These are phyloP conservation scores for Candida bentonensis DNA, from an alignment of 805 yeast species.

Conservation along the genomic window DNA sequence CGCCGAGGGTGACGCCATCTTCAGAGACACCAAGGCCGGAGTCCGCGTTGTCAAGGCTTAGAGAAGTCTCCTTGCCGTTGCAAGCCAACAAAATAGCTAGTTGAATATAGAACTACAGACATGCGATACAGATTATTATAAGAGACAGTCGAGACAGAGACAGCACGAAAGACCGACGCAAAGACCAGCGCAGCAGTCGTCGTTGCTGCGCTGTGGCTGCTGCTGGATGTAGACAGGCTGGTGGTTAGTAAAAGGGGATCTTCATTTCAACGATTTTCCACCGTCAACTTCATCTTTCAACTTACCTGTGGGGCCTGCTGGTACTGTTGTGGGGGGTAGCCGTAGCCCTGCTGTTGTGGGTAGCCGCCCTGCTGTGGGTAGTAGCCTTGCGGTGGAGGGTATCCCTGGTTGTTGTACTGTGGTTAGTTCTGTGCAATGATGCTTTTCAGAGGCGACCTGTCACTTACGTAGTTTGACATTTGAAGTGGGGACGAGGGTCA, in stretches of 20 bases:
- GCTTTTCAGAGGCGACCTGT: background rate
- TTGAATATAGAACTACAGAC: constrained; percentile 5
- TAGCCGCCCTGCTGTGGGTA: background rate
- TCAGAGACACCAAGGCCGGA: constrained; percentile 35
- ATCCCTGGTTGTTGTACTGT: background rate
- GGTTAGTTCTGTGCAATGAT: background rate
- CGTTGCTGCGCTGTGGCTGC: constrained; percentile 13
- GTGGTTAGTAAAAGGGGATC: background rate
- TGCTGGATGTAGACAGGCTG: constrained; percentile 18
- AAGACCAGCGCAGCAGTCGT: constrained; percentile 21
- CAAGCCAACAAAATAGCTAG: constrained; percentile 8
- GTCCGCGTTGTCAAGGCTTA: constrained; percentile 20
- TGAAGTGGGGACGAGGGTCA: too few relatives aligned
- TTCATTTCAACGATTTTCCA: background rate
- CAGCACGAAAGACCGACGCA: constrained; percentile 23
- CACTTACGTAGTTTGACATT: background rate
- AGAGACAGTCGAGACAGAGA: constrained; percentile 18
- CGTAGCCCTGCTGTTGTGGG: constrained; percentile 1
- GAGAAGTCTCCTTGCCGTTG: background rate
- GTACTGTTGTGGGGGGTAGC: background rate
- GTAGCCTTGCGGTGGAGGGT: background rate
- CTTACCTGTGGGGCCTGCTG: constrained; percentile 1
- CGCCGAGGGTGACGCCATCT: constrained; percentile 95
- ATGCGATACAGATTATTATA: constrained; percentile 2
- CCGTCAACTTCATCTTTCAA: too few relatives aligned